Base-by-base conservation (phyloP, 331 rosid species). In the Malus hybrid region DNA sequence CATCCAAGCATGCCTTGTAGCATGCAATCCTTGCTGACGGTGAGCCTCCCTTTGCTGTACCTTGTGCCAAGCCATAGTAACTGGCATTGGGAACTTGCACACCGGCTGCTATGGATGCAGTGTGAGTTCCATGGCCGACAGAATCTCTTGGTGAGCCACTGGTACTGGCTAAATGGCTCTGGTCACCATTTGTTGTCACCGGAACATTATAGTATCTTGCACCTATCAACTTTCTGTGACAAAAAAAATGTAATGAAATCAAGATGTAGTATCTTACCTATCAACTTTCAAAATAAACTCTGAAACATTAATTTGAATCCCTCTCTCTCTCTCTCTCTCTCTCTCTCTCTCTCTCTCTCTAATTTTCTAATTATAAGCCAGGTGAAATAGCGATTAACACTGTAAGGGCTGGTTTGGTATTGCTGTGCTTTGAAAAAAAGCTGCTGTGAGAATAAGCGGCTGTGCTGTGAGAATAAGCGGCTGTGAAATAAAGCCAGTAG, bases 71-170 rank as follows among this genome's bases (percentile, higher is more conserved):
- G 69, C 96, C 93, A 68, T 78, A 88, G 27, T 91, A 93, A 70
- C 93, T 91, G 2, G 97, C 95, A 75, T 88, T 78, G 15, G 84
- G 70, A n/a, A 91, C 97, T 32, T 56, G 24, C 24, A 63, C 79
- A 39, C 98, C 98, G 0, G 90, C 90, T 18, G 98, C 97, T 32
- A 71, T 93, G 50, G 98, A 93, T 31, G 97, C 62, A 18, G 93
- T 88, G 83, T 94, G 98, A 19, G 97, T 90, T 31, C 98, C 98
- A 54, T 94, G 98, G 73, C 93, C 98, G n/a, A 85, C 76, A 15
- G 82, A 52, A 81, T 94, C 98, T 79, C 98, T 90, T 12, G 98
- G 95, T 4, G 97, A 85, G 61, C 87, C 92, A 48, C 69, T 83
- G 65, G 80, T 11, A 82, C 44, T 72, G 7, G 77, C 48, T 52